These are phyloP conservation scores for Paecilomyces dactylethromorphus DNA, from an alignment of 2,329 filamentous ascomycete genomes.

Conservation along the genomic window DNA sequence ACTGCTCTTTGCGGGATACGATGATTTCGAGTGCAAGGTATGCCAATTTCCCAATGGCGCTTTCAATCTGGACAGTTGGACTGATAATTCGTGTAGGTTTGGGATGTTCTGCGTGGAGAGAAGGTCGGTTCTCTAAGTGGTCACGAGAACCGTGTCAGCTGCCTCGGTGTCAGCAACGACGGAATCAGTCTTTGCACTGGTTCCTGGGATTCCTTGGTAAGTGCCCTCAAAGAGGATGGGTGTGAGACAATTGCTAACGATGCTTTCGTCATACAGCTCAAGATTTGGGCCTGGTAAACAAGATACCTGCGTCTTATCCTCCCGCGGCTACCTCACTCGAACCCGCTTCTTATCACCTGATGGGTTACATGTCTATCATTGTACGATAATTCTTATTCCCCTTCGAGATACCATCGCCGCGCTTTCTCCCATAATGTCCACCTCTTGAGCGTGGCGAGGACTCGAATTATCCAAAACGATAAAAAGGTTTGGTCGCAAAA, in stretches of 20 bases:
- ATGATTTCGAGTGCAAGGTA: slow-evolving; percentile 99
- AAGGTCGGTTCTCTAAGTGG: slow-evolving; percentile 95
- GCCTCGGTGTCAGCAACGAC: slow-evolving; percentile 96
- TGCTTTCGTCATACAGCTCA: slow-evolving; percentile 53
- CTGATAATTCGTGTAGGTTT: slow-evolving; percentile 59
- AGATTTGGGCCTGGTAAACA: slow-evolving; percentile 75
- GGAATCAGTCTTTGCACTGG: slow-evolving; percentile 98
- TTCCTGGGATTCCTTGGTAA: slow-evolving; percentile 97
- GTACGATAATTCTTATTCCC: slow-evolving; percentile 42
- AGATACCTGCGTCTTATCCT: slow-evolving; percentile 30
- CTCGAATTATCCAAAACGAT: slow-evolving; percentile 3
- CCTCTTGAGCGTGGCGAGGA: slow-evolving; percentile 16
- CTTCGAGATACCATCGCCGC: slow-evolving; percentile 13
- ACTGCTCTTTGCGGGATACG: slow-evolving; percentile 92
- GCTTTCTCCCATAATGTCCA: slow-evolving; percentile 22
- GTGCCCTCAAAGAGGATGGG: slow-evolving; percentile 29
- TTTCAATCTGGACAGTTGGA: slow-evolving; percentile 8
- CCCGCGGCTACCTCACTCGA: slow-evolving; percentile 30
- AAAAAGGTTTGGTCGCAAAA: slow-evolving; percentile 1
- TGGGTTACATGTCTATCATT: slow-evolving; percentile 29
- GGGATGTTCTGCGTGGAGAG: slow-evolving; percentile 94
- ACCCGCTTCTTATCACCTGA: slow-evolving; percentile 23
- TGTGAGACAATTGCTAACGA: not conserved
- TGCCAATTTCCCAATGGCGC: slow-evolving; percentile 19
- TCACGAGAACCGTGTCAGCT: slow-evolving; percentile 98